Conservation (phyloP, 768 basidiomycete species). For the Termitomyces bulborhizus region DNA sequence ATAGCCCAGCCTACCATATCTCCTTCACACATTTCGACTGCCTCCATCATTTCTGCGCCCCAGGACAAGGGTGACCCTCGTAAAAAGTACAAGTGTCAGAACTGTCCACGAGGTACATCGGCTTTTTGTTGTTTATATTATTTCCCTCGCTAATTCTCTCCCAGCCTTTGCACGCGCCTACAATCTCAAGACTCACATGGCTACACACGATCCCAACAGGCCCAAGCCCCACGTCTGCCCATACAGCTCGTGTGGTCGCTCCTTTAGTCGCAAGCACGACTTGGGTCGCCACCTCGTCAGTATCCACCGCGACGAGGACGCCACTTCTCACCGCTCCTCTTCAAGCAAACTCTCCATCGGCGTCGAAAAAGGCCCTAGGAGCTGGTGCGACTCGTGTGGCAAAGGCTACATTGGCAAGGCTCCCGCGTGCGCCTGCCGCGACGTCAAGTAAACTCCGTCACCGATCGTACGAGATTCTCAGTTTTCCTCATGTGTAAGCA, state of each 20-base stretch:
- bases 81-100: constrained; percentile 73
- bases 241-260: constrained; percentile 79
- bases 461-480: constrained; percentile 9
- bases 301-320: constrained; percentile 73
- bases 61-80: constrained; percentile 52
- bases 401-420: constrained; percentile 56
- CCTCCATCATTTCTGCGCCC: constrained; percentile 33
- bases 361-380: constrained; percentile 54
- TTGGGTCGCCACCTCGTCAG: constrained; percentile 84
- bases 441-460: constrained; percentile 46
- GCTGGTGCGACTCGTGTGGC: constrained; percentile 74
- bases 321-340: constrained; percentile 32
- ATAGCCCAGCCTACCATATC: constrained; percentile 43
- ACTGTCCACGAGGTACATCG: constrained; percentile 63
- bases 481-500: constrained; percentile 26
- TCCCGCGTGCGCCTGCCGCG: constrained; percentile 53
- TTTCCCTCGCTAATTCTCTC: constrained; percentile 6
- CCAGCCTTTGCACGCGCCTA: constrained; percentile 88
- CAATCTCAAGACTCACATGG: constrained; percentile 93
- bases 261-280: constrained; percentile 93
- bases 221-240: constrained; percentile 87
- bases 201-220: constrained; percentile 90
- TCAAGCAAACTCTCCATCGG: constrained; percentile 52
- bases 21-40: constrained; percentile 48
- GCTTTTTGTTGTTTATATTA: constrained; percentile 1